phyloP scores from a whole-genome alignment of 2,329 filamentous ascomycete genomes.

The Graphiopsis chlorocephala region DNA sequence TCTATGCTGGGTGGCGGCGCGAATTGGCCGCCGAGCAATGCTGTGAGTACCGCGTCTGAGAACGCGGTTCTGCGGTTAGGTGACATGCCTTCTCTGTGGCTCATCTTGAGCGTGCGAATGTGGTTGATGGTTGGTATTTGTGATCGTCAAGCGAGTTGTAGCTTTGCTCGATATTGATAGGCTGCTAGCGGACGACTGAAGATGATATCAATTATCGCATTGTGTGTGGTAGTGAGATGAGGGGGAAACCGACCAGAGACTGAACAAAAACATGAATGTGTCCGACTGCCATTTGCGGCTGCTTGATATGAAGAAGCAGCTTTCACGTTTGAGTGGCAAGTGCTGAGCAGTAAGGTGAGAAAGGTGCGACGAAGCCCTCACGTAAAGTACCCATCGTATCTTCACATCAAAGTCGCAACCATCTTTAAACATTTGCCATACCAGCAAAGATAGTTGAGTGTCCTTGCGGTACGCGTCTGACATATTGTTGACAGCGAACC shows the following conservation, averaged over 20 bases:
- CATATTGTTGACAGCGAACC: not conserved
- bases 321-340: not conserved
- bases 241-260: not conserved
- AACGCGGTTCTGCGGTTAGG: not conserved
- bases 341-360: not conserved
- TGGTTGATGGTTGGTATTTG: not conserved
- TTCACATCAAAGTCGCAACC: not conserved
- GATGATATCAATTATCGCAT: not conserved
- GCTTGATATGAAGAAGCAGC: not conserved
- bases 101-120: not conserved
- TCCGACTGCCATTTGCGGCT: not conserved
- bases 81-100: not conserved
- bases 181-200: slow-evolving; percentile 4
- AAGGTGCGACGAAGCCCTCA: not conserved
- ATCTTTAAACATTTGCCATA: not conserved
- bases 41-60: not conserved
- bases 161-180: not conserved
- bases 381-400: not conserved
- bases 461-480: not conserved
- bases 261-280: not conserved
- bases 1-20: not conserved
- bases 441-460: not conserved
- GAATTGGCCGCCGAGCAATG: not conserved
- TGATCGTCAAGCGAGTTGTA: slow-evolving; percentile 1
- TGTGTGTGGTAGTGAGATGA: not conserved